phyloP scores from a whole-genome alignment of 495 filamentous ascomycete genomes.

The Rostrohypoxylon terebratum region DNA sequence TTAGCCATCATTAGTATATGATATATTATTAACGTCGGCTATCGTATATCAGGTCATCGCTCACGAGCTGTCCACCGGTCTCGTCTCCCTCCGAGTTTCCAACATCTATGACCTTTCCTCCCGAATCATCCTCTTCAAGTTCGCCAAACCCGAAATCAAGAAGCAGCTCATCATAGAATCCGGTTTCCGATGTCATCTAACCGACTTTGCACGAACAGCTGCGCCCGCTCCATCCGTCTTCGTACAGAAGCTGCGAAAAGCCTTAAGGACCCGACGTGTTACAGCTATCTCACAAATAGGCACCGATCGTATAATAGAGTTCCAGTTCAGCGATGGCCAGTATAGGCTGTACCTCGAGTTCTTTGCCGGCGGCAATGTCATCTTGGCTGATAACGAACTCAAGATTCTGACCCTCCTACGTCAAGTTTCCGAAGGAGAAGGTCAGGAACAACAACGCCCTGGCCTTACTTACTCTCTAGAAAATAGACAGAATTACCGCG shows the following conservation, averaged over 20 bases:
- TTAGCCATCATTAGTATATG: not conserved
- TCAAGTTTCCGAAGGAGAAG: conserved; percentile 78
- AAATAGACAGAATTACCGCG: conserved; percentile 82
- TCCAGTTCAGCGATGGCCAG: conserved; percentile 89
- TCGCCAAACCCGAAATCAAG: conserved; percentile 84
- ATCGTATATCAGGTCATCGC: conserved; percentile 76
- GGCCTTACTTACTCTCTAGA: conserved; percentile 83
- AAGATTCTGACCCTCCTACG: conserved; percentile 83
- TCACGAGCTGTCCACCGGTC: conserved; percentile 82
- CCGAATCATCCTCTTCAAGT: conserved; percentile 94
- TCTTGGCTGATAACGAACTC: conserved; percentile 84
- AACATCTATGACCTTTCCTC: conserved; percentile 97
- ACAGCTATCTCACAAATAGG: conserved; percentile 87
- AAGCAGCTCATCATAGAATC: conserved; percentile 93
- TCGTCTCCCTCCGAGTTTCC: conserved; percentile 81
- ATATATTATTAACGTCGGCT: conserved; percentile 34
- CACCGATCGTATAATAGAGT: conserved; percentile 91
- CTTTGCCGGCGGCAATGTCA: conserved; percentile 92
- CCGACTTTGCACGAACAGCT: conserved; percentile 85
- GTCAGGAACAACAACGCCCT: conserved; percentile 78
- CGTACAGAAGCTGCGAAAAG: conserved; percentile 85
- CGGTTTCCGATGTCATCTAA: conserved; percentile 95
- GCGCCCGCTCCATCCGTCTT: conserved; percentile 85
- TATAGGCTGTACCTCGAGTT: conserved; percentile 94
- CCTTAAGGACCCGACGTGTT: conserved; percentile 84